Percentiles rank a stretch among this genome's conserved stretches.
Evolutionary conservation across 2,329 filamentous ascomycete species (phyloP).

Genomic region (Fusarium sp.): DNA sequence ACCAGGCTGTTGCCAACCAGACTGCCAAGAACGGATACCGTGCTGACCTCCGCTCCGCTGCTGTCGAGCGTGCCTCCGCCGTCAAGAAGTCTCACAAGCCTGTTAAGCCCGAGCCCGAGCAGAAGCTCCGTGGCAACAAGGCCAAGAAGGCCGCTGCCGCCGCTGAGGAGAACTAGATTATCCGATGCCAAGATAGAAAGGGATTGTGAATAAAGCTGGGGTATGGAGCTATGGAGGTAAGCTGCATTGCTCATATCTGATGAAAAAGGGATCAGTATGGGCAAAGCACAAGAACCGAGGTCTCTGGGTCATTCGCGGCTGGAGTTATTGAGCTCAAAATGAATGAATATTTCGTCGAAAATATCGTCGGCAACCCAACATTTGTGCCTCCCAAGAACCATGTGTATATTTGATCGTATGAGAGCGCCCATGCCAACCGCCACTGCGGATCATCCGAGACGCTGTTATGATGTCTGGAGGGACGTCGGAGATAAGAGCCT

Average conservation of each 20-base stretch:
- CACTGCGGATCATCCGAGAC: background rate
- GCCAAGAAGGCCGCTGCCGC: slow-evolving; percentile 76
- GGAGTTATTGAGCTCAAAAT: slow-evolving; percentile 51
- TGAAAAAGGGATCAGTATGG: slow-evolving; percentile 41
- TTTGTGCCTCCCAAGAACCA: background rate
- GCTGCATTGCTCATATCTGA: slow-evolving; percentile 42
- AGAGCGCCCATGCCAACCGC: background rate
- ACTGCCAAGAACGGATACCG: slow-evolving; percentile 90
- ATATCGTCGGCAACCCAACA: slow-evolving; percentile 43
- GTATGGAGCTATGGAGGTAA: slow-evolving; percentile 40
- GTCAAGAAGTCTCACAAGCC: slow-evolving; percentile 83
- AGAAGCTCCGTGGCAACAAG: slow-evolving; percentile 84
- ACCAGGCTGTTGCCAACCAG: slow-evolving; percentile 86
- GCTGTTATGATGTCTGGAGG: background rate
- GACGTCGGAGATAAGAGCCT: background rate
- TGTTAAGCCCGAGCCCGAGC: slow-evolving; percentile 79
- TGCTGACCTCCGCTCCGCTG: slow-evolving; percentile 79
- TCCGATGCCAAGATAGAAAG: slow-evolving; percentile 35
- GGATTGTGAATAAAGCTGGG: slow-evolving; percentile 35
- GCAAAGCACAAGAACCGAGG: slow-evolving; percentile 46
- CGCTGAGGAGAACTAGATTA: slow-evolving; percentile 54
- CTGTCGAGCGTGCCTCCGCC: slow-evolving; percentile 88
- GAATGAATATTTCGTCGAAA: slow-evolving; percentile 47
- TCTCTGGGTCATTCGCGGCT: slow-evolving; percentile 47
- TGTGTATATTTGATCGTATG: slow-evolving; percentile 13